phyloP scores from a whole-genome alignment of 169 alveolate genomes.

The Plasmodium knowlesi region DNA sequence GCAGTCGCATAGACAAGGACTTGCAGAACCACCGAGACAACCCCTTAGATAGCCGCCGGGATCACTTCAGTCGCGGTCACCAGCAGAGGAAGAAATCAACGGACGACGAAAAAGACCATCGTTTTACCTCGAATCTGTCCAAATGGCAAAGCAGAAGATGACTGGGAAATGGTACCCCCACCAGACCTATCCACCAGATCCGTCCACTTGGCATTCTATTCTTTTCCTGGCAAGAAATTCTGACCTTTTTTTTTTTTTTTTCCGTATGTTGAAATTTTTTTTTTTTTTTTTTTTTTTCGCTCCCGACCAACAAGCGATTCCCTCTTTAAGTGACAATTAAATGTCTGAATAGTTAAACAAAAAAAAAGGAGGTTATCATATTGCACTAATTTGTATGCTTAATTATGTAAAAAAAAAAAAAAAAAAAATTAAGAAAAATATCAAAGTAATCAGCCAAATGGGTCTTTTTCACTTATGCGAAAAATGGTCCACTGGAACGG shows the following conservation, averaged over 20 bases:
- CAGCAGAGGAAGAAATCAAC: background rate
- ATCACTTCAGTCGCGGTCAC: background rate
- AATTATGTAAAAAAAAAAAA: background rate
- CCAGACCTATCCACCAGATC: background rate
- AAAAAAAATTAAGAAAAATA: background rate
- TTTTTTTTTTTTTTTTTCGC: background rate
- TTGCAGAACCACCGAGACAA: background rate
- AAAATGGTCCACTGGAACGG: background rate
- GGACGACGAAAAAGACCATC: background rate
- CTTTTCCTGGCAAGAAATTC: background rate
- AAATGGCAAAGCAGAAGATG: conserved; percentile 1
- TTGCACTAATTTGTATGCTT: background rate
- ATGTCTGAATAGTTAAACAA: background rate
- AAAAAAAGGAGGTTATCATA: background rate
- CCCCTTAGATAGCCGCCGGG: background rate
- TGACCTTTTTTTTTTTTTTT: background rate
- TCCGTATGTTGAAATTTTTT: background rate
- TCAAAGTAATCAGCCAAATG: background rate
- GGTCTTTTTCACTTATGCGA: background rate
- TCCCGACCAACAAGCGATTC: background rate
- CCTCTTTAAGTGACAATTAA: background rate
- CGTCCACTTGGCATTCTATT: background rate
- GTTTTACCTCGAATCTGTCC: background rate
- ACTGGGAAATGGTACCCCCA: background rate
- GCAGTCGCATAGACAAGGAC: background rate